Base-by-base conservation (phyloP, 371 early-diverging fungal species). In the Saksenaea oblongispora region DNA sequence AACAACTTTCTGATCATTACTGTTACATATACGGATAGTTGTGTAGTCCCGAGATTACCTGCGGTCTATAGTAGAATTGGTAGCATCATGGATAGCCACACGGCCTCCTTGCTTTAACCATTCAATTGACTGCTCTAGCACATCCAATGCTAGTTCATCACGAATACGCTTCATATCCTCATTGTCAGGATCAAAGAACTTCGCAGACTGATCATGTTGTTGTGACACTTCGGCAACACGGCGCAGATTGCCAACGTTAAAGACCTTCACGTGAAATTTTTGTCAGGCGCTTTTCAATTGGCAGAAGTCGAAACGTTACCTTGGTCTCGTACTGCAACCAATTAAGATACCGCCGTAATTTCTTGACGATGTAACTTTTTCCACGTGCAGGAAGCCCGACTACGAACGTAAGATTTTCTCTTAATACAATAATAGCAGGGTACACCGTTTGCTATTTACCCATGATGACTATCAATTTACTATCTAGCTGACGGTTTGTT, bases 301-400 rank as follows among this genome's bases (percentile, higher is more conserved):
- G 62, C 31, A 31, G 31, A 7, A 31, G 7, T 31, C 7, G 31
- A 31, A 31, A 31, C 31, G 31, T 60, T 79, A 86, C 87, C 74
- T 78, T 84, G 27, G 89, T 87, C 42, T 85, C 84, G 60, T 85
- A 89, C 54, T 87, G 87, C 35, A 89, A 64, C 89, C 88, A 87
- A 34, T 81, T 84, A 62, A 88, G 71, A 79, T 91, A 95, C 34
- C 93, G 83, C 63, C 87, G 80, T 27, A 95, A 75, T 71, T 95
- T 95, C 72, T 93, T 91, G 70, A 91, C 91, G 64, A 95, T 89
- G 69, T 93, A 95, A 62, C 90, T 89, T 72, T 95, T 95, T 42
- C 95, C 95, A 62, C 94, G 79, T 11, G 94, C 95, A n/a, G 95
- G 94, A 54, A 94, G 73, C 4, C 93, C 95, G 42, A 92, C 91